Evolutionary conservation across 2,329 filamentous ascomycete genomes (phyloP), one percentile per base, ranked within the genome.

Genomic region (Aspergillus pseudotamarii): DNA sequence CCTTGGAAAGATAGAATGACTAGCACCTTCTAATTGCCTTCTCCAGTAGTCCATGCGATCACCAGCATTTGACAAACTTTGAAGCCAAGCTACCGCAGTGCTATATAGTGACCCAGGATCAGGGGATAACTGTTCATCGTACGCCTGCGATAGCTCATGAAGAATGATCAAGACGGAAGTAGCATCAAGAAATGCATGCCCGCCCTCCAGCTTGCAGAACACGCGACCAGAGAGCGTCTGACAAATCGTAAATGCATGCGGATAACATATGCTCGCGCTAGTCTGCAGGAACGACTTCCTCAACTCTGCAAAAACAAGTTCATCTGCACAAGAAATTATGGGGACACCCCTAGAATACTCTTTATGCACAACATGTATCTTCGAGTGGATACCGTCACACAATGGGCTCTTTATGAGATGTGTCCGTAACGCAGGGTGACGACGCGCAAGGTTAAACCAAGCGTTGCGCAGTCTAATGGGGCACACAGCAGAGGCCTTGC

Each of bases 131-230:
- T 23, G 32, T 36, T 26, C 48, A 19, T 30, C 36, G 16, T 54
- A 59, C n/a, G 50, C 58, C 12, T 30, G 36, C 4, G 36, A 14
- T 11, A 59, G 48, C 12, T 59, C 58, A 5, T 26, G 46, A 10
- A 59, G 16, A 16, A 59, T 19, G 23, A 59, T 54, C 2, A 51
- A 45, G 2, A 59, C 46, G 21, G 58, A 59, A 19, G 32, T n/a
- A 4, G 32, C 48, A 45, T 59, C 58, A 21, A 59, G 45, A 26
- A 59, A 54, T 10, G 58, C 58, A 14, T 59, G 58, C 8, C 43
- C 45, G 5, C 58, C 58, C 34, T 59, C 58, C 2, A 59, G 48
- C 19, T 59, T 59, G 36, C 58, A 59, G 6, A 53, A 54, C 6
- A 59, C 48, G 9, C 48, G 28, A 11, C 34, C 48, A 6, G 46